phyloP scores from a whole-genome alignment of 2,329 filamentous ascomycete genomes.

The Neofusicoccum sp. region DNA sequence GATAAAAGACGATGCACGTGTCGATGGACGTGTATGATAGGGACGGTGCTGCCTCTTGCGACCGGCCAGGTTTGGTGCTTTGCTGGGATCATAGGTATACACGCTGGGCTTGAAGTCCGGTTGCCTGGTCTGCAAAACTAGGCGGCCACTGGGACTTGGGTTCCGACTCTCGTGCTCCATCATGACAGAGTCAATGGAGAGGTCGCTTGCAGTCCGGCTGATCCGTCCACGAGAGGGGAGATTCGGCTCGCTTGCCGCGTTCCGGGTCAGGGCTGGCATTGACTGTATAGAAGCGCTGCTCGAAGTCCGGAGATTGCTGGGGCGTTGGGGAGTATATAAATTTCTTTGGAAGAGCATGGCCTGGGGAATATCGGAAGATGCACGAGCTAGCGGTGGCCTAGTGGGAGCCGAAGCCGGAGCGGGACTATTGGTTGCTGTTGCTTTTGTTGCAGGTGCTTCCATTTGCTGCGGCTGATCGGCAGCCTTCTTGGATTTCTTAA shows the following conservation, averaged over 20 bases:
- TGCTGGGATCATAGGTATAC: constrained; percentile 14
- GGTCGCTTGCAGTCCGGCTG: constrained; percentile 19
- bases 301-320: constrained; percentile 1
- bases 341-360: constrained; percentile 24
- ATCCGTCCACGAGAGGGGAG: neutral
- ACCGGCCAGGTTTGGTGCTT: neutral
- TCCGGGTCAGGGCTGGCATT: neutral
- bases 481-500: constrained; percentile 29
- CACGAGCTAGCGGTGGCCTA: constrained; percentile 7
- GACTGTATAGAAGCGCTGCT: constrained; percentile 1
- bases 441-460: constrained; percentile 25
- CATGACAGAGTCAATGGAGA: constrained; percentile 31
- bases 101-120: neutral
- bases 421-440: neutral
- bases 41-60: constrained; percentile 1
- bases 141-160: neutral
- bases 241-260: constrained; percentile 1
- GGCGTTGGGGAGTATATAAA: constrained; percentile 23
- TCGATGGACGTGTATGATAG: neutral
- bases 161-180: neutral
- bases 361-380: constrained; percentile 28
- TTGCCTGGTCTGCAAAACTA: constrained; percentile 4
- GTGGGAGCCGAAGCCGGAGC: constrained; percentile 3
- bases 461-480: constrained; percentile 20
- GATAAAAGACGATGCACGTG: constrained; percentile 5